phyloP scores from a whole-genome alignment of 1,284 basidiomycete genomes.

The Ustilago bromivora region DNA sequence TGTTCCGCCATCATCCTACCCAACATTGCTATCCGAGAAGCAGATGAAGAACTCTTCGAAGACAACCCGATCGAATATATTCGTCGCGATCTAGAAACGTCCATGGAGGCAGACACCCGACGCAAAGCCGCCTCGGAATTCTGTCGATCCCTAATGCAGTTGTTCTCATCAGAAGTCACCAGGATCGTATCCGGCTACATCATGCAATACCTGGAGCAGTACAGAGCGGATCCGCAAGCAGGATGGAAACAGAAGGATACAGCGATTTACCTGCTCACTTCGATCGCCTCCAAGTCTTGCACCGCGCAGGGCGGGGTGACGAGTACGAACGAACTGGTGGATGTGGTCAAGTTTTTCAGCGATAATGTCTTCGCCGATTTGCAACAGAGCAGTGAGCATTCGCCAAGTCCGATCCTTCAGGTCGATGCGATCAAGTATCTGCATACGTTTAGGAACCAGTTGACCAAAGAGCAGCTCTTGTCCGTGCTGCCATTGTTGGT shows the following conservation, averaged over 20 bases:
- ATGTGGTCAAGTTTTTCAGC: slow-evolving; percentile 95
- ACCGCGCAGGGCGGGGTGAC: slow-evolving; percentile 84
- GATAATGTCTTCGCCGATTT: slow-evolving; percentile 90
- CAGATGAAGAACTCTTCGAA: slow-evolving; percentile 95
- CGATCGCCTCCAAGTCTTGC: slow-evolving; percentile 87
- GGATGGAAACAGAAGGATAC: slow-evolving; percentile 96
- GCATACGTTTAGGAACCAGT: slow-evolving; percentile 87
- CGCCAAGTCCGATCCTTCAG: slow-evolving; percentile 82
- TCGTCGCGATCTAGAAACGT: slow-evolving; percentile 82
- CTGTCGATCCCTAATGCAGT: slow-evolving; percentile 85
- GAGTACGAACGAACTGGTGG: slow-evolving; percentile 88
- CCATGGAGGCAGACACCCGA: slow-evolving; percentile 77
- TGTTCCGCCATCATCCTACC: slow-evolving; percentile 92
- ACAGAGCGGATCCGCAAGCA: slow-evolving; percentile 74
- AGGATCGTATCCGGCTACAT: slow-evolving; percentile 88
- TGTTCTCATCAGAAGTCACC: slow-evolving; percentile 84
- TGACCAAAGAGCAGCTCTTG: slow-evolving; percentile 93
- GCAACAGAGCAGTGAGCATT: slow-evolving; percentile 75
- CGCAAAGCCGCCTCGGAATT: slow-evolving; percentile 94
- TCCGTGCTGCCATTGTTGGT: slow-evolving; percentile 89
- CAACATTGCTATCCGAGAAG: slow-evolving; percentile 87
- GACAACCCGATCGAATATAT: slow-evolving; percentile 97
- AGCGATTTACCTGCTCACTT: slow-evolving; percentile 92
- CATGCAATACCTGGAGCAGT: slow-evolving; percentile 77
- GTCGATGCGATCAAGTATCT: slow-evolving; percentile 84